phyloP scores from a whole-genome alignment of 768 basidiomycete genomes.

The Hericium coralloides region DNA sequence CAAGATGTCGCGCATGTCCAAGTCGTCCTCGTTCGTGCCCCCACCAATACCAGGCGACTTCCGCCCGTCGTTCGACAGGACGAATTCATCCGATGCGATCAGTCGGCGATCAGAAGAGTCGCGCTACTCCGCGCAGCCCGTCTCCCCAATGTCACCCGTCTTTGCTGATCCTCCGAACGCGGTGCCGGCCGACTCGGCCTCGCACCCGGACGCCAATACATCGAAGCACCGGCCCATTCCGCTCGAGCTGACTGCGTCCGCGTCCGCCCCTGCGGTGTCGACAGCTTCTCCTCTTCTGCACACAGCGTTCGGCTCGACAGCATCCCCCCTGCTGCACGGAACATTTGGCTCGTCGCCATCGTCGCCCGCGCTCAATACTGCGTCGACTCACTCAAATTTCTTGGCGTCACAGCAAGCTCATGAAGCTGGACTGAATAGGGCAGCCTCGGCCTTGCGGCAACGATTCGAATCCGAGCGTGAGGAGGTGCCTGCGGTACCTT shows the following conservation, averaged over 20 bases:
- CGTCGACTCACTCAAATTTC: background rate
- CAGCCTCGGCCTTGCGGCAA: slow-evolving; percentile 6
- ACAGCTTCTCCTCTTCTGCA: slow-evolving; percentile 27
- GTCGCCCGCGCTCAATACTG: slow-evolving; percentile 13
- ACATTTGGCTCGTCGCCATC: slow-evolving; percentile 32
- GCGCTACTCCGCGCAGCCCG: background rate
- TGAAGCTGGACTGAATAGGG: background rate
- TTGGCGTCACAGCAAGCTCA: slow-evolving; percentile 10
- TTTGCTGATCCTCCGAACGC: background rate
- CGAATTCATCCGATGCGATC: background rate
- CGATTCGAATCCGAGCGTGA: slow-evolving; percentile 6
- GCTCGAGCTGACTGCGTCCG: slow-evolving; percentile 9
- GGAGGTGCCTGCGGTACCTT: background rate
- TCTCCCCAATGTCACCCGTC: background rate
- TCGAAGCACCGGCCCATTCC: slow-evolving; percentile 21
- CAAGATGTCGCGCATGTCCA: slow-evolving; percentile 31
- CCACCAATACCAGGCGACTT: slow-evolving; percentile 23
- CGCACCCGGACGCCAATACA: background rate
- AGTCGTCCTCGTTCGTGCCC: slow-evolving; percentile 23
- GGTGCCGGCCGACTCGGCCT: background rate
- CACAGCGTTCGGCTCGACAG: slow-evolving; percentile 28
- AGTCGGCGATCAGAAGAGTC: slow-evolving; percentile 6
- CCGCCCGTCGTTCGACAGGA: slow-evolving; percentile 4
- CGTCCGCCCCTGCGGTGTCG: background rate
- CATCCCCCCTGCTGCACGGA: slow-evolving; percentile 27